Percentiles rank a stretch among this genome's conserved stretches.
Conservation (phyloP, 352 stramenopile species). For the Globisporangium middletonii region DNA sequence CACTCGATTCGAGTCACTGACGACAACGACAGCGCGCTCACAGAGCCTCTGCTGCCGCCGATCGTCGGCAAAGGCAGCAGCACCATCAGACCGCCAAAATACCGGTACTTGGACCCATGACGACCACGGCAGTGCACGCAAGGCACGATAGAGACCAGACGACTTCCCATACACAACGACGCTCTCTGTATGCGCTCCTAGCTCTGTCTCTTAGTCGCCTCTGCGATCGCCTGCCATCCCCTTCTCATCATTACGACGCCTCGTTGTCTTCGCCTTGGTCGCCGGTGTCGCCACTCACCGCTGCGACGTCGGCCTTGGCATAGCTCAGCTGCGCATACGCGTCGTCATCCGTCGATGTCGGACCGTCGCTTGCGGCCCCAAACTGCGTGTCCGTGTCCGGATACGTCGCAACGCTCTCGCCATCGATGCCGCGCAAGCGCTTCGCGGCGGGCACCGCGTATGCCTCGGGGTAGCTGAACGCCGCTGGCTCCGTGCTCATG, state of each 20-base stretch:
- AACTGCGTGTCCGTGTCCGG: conserved; percentile 66
- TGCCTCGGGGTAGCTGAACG: conserved; percentile 75
- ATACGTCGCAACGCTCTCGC: conserved; percentile 59
- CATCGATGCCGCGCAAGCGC: conserved; percentile 55
- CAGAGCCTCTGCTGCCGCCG: conserved; percentile 13
- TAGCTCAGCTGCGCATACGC: conserved; percentile 58
- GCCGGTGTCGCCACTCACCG: conserved; percentile 11
- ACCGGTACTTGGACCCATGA: conserved; percentile 37
- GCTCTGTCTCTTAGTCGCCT: too few species aligned
- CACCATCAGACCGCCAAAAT: conserved; percentile 15
- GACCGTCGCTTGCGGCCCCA: conserved; percentile 1
- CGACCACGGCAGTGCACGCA: too few species aligned
- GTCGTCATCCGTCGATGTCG: background rate
- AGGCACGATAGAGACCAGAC: background rate
- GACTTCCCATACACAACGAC: background rate
- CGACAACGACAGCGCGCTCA: background rate
- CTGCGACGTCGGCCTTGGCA: conserved; percentile 21
- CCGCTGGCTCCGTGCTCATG: conserved; percentile 43
- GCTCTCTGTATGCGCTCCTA: background rate
- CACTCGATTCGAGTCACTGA: background rate
- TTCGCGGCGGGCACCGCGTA: conserved; percentile 65
- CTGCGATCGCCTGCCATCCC: background rate
- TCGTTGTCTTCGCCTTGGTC: conserved; percentile 18
- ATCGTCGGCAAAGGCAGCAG: conserved; percentile 3
- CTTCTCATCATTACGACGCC: conserved; percentile 5